Evolutionary conservation across 768 basidiomycete genomes (phyloP), one percentile per base, ranked within the genome.

Genomic region (Suillus hirtellus): DNA sequence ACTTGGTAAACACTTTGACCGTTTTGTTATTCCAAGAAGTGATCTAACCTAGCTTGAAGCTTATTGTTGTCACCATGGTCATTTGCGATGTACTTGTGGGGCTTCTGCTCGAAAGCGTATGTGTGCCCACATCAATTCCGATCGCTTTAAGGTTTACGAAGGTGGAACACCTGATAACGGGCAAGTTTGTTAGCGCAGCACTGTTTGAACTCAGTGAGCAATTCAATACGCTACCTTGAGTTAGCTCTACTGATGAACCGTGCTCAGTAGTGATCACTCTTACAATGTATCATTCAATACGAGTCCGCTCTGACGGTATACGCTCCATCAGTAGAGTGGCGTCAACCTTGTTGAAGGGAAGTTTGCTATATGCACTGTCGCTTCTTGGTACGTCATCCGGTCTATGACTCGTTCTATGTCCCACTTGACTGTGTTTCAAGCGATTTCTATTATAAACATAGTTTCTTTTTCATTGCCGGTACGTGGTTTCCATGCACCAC

Each of bases 171-270:
- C 59, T 64, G 12, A 46, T 63, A 10, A 60, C 61, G 19, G 65
- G 63, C n/a, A 58, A 60, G 47, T 66, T 66, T 49, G n/a, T 60
- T 1, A 64, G 65, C 10, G 60, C 63, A 12, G 63, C 63, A 0
- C 50, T 66, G 14, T 66, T 66, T 47, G 65, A 64, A 49, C 46
- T 64, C n/a, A 49, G 65, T 64, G 21, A n/a, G 65, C 14, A 12
- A 40, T 49, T 56, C 27, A n/a, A 21, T 21, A 42, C 3, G 38
- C 19, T 52, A 17, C 38, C 12, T 19, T 40, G 7, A 7, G 35
- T 37, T 9, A 17, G 11, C 46, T 37, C 58, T 12, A 42, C n/a
- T 52, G 43, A 27, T 14, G 15, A 61, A 27, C 15, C 37, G n/a
- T 12, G 21, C 44, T 24, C 42, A 66, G 65, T 21, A 12, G 40